phyloP scores from a whole-genome alignment of 768 basidiomycete genomes.

The Gymnopilus dilepis region DNA sequence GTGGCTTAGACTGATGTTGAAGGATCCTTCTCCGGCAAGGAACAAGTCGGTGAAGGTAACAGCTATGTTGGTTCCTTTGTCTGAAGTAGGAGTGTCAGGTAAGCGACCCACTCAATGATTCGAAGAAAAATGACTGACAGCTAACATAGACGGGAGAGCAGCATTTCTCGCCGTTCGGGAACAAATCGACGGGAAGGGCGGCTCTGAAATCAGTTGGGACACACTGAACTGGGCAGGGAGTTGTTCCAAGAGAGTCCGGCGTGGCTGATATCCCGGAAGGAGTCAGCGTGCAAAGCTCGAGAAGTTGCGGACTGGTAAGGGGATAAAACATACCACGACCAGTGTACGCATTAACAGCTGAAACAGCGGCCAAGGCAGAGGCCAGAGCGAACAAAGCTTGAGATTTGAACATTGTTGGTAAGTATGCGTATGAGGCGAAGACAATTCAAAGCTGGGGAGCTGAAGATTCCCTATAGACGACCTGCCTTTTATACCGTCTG shows the following conservation, averaged over 20 bases:
- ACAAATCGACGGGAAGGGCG: conserved; percentile 15
- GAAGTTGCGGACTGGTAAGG: no score
- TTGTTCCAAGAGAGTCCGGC: conserved; percentile 18
- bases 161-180: conserved; percentile 18
- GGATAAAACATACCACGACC: conserved; percentile 8
- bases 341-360: conserved; percentile 12
- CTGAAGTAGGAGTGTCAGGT: not conserved
- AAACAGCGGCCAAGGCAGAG: not conserved
- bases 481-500: not conserved
- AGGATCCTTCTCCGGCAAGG: conserved; percentile 17
- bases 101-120: not conserved
- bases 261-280: no score
- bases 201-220: conserved; percentile 13
- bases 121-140: conserved; percentile 5
- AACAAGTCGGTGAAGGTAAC: conserved; percentile 17
- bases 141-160: conserved; percentile 18
- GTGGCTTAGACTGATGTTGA: conserved; percentile 19
- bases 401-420: conserved; percentile 9
- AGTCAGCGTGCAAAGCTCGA: no score
- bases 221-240: conserved; percentile 16
- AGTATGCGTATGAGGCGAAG: no score
- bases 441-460: not conserved
- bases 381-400: not conserved
- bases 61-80: conserved; percentile 16
- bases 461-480: not conserved